Evolutionary conservation across 176 grass and related monocot genomes (phyloP).

Genomic region (Avena eriantha): DNA sequence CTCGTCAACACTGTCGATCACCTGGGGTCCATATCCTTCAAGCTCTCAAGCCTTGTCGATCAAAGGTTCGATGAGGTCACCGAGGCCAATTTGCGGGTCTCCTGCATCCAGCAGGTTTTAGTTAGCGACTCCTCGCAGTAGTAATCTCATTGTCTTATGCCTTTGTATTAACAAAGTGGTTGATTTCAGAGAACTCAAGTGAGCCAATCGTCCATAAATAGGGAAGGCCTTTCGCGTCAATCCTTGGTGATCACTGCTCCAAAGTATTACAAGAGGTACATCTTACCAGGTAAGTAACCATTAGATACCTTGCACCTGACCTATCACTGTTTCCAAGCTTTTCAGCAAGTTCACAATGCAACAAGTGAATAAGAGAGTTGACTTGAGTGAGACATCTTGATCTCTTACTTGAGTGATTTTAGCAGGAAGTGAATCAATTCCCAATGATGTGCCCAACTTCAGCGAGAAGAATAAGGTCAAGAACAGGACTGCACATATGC

Average conservation of each 20-base stretch:
- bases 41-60: constrained; percentile 61
- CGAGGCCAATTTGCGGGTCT: constrained; percentile 52
- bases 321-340: background rate
- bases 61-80: constrained; percentile 59
- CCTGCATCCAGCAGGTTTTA: constrained; percentile 73
- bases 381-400: background rate
- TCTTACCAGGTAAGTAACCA: constrained; percentile 61
- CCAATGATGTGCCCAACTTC: constrained; percentile 70
- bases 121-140: background rate
- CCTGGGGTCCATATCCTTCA: constrained; percentile 83
- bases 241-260: constrained; percentile 79
- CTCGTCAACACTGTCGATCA: constrained; percentile 88
- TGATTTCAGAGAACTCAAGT: constrained; percentile 63
- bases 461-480: constrained; percentile 62
- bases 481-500: constrained; percentile 47
- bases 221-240: constrained; percentile 86
- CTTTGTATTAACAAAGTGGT: constrained; percentile 1
- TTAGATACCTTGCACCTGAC: background rate
- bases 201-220: constrained; percentile 63
- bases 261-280: constrained; percentile 87
- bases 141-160: background rate
- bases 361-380: background rate
- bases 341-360: background rate
- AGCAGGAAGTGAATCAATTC: constrained; percentile 64
- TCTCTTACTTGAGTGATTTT: constrained; percentile 14